phyloP scores from a whole-genome alignment of 768 basidiomycete genomes.

The Auricularia auricula-judae region DNA sequence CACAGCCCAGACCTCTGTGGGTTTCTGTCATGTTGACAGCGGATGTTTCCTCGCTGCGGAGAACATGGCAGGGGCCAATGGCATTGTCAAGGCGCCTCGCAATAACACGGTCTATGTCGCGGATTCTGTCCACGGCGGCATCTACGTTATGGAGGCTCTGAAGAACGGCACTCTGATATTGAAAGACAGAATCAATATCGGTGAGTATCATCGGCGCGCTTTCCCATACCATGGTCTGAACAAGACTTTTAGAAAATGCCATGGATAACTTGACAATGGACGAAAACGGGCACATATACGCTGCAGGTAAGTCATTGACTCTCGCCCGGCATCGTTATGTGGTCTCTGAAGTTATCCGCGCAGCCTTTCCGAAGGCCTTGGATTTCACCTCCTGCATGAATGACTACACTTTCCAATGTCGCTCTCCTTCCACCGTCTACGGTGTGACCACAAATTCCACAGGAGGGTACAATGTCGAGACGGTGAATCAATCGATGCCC shows the following conservation, averaged over 20 bases:
- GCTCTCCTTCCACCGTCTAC: slow-evolving; percentile 36
- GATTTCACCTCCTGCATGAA: slow-evolving; percentile 20
- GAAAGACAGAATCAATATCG: slow-evolving; percentile 39
- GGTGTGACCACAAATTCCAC: slow-evolving; percentile 41
- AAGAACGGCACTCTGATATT: slow-evolving; percentile 46
- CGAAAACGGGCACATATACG: slow-evolving; percentile 48
- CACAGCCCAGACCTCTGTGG: slow-evolving; percentile 34
- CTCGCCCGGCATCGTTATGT: neutral
- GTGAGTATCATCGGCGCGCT: slow-evolving; percentile 21
- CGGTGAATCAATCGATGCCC: slow-evolving; percentile 24
- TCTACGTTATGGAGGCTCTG: slow-evolving; percentile 47
- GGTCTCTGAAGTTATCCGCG: neutral
- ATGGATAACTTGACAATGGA: slow-evolving; percentile 58
- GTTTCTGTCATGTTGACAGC: slow-evolving; percentile 47
- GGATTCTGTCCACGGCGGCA: slow-evolving; percentile 29
- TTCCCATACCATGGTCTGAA: neutral
- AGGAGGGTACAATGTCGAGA: slow-evolving; percentile 38
- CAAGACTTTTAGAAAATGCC: slow-evolving; percentile 27
- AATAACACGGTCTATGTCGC: slow-evolving; percentile 46
- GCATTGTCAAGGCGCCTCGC: slow-evolving; percentile 34
- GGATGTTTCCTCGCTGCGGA: slow-evolving; percentile 51
- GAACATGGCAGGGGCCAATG: slow-evolving; percentile 46
- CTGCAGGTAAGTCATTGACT: slow-evolving; percentile 32
- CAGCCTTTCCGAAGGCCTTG: slow-evolving; percentile 32
- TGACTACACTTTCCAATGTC: slow-evolving; percentile 28